Evolutionary conservation across 108 stramenopile species (phyloP), one percentile per base, ranked within the genome.

Genomic region (Poteriospumella lacustris): DNA sequence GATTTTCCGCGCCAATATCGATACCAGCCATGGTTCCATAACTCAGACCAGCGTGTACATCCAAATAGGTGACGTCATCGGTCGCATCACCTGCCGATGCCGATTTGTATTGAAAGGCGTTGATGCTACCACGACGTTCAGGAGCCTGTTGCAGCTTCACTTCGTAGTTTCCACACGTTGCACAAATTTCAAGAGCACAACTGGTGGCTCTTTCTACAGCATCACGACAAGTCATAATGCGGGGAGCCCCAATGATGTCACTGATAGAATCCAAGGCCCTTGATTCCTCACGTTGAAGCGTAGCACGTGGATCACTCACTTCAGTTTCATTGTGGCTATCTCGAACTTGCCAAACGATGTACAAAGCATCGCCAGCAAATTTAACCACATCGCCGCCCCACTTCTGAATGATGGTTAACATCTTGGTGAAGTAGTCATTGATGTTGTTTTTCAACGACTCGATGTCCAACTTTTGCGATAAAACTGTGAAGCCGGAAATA

Each of bases 401-500:
- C n/a, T 31, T 36, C 0, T 19, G 44, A 29, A 88, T 68, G 29
- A 80, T 59, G 12, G 78, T 52, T 19, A 88, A 64, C 44, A 85
- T 83, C 44, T 60, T 47, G 40, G 83, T 59, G 76, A 85, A 88
- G 78, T 84, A 85, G 1, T 44, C 58, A 52, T 88, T 88, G 56
- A 88, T 88, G 81, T 78, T 28, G 1, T 39, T 1, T 24, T 78
- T 68, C 38, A 92, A 68, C 58, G 76, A 77, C 69, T 93, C 93
- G 2, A 87, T 81, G 52, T 90, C 89, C 29, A 93, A 80, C 12
- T 80, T 62, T 3, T 81, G 79, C 12, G 90, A 89, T n/a, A 93
- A 81, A 72, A 84, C 88, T 39, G 93, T 93, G 58, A 93, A 93
- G 5, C 93, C 93, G 0, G 89, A 88, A 39, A 93, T 93, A 76